phyloP scores from a whole-genome alignment of 1,139 yeast genomes.

The Zygosaccharomyces pseudobailii region DNA sequence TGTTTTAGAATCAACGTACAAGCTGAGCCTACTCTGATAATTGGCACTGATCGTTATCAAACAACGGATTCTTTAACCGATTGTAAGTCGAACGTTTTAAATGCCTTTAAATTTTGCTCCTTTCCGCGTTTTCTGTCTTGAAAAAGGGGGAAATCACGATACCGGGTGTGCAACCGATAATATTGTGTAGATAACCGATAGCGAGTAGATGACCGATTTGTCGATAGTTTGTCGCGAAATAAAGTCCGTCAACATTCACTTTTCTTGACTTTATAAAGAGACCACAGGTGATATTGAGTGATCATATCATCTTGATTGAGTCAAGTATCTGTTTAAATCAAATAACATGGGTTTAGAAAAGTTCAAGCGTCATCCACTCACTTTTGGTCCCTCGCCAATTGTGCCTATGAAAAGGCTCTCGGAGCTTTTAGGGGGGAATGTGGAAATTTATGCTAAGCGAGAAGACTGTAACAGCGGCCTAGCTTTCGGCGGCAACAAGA shows the following conservation, averaged over 20 bases:
- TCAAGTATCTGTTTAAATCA: background rate
- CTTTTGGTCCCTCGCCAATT: constrained; percentile 36
- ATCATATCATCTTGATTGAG: background rate
- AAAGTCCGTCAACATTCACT: too few species aligned
- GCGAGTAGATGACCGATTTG: background rate
- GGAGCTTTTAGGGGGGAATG: constrained; percentile 29
- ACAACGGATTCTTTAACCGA: too few species aligned
- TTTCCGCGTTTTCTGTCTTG: background rate
- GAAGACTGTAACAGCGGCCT: constrained; percentile 36
- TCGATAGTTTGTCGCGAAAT: too few species aligned
- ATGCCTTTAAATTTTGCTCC: too few species aligned
- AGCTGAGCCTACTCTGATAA: too few species aligned
- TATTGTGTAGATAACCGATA: background rate
- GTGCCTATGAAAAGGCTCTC: constrained; percentile 30
- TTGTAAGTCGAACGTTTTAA: background rate
- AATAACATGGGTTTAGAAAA: constrained; percentile 16
- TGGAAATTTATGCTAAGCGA: constrained; percentile 34
- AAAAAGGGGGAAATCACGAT: background rate
- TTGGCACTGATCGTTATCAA: too few species aligned
- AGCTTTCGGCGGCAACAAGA: constrained; percentile 35
- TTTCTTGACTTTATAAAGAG: too few species aligned
- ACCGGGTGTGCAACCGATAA: background rate
- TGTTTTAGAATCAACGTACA: too few species aligned
- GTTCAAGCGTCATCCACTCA: constrained; percentile 28
- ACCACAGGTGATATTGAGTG: background rate